Evolutionary conservation across 2,329 filamentous ascomycete genomes (phyloP).

Genomic region (Calonectria pseudoreteaudii): DNA sequence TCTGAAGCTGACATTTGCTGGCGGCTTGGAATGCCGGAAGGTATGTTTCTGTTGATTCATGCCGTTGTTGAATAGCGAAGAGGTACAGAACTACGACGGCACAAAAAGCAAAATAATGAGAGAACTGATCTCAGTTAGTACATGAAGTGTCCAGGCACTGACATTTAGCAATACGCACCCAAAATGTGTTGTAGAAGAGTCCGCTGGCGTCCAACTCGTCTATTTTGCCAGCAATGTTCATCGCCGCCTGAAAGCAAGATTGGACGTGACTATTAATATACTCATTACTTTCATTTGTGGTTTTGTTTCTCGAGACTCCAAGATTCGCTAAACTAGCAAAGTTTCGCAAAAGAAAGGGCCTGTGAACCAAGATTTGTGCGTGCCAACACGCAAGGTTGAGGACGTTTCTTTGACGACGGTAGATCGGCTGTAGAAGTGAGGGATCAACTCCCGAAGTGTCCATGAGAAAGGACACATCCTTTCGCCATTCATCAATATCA

Average conservation of each 20-base stretch:
- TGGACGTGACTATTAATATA: conserved; percentile 33
- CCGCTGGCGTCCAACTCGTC: conserved; percentile 37
- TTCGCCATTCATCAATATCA: conserved; percentile 50
- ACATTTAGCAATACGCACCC: background rate
- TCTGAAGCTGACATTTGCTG: conserved; percentile 53
- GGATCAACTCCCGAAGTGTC: conserved; percentile 51
- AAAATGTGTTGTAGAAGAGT: conserved; percentile 29
- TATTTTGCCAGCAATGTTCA: conserved; percentile 53
- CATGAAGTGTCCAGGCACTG: too few relatives aligned
- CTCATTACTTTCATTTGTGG: conserved; percentile 40
- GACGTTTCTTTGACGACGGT: conserved; percentile 54
- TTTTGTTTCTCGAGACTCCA: conserved; percentile 10
- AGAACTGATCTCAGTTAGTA: conserved; percentile 26
- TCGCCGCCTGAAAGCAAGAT: conserved; percentile 52
- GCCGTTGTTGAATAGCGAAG: conserved; percentile 54
- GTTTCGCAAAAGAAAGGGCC: conserved; percentile 52
- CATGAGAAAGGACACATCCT: conserved; percentile 49
- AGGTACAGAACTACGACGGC: conserved; percentile 59
- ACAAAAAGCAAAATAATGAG: conserved; percentile 58
- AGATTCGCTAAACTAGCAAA: conserved; percentile 41
- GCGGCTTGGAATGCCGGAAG: conserved; percentile 50
- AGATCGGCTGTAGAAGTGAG: conserved; percentile 51
- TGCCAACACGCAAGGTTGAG: conserved; percentile 57
- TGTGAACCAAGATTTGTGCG: conserved; percentile 53
- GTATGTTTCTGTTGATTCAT: conserved; percentile 42